phyloP scores from a whole-genome alignment of 352 stramenopile genomes.

The Phytophthora pisi region DNA sequence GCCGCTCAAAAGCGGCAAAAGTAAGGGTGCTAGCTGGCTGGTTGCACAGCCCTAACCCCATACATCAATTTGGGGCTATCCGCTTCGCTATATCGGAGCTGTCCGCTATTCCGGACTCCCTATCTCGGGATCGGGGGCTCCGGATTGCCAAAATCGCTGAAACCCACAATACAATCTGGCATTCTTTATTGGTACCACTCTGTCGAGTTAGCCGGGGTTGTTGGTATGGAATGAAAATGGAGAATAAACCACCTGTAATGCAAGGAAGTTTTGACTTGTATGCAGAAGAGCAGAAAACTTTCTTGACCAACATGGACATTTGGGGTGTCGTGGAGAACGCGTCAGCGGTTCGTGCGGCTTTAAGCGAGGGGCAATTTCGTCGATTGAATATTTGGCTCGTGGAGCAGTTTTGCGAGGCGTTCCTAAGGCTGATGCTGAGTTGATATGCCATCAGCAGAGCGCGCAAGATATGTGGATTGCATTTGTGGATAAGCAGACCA shows the following conservation, averaged over 20 bases:
- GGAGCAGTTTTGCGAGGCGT: background rate
- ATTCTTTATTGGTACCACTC: too few relatives aligned
- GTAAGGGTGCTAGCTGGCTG: too few relatives aligned
- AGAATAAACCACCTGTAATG: background rate
- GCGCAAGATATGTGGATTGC: background rate
- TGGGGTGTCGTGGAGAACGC: background rate
- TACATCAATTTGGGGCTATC: too few relatives aligned
- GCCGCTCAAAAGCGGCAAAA: too few relatives aligned
- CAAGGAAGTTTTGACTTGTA: background rate
- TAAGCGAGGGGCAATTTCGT: background rate
- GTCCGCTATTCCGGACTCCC: too few relatives aligned
- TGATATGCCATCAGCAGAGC: background rate
- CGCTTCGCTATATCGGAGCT: too few relatives aligned
- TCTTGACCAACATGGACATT: background rate
- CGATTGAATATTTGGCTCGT: background rate
- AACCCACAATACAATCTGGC: too few relatives aligned
- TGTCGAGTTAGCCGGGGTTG: too few relatives aligned
- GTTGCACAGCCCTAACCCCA: too few relatives aligned
- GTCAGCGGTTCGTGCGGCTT: background rate
- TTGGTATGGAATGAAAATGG: background rate
- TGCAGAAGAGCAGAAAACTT: background rate
- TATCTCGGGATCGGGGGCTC: too few relatives aligned
- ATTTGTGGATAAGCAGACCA: background rate
- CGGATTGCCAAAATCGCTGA: too few relatives aligned
- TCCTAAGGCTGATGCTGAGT: background rate